phyloP scores from a whole-genome alignment of 495 filamentous ascomycete genomes.

The Parathielavia hyrcaniae region DNA sequence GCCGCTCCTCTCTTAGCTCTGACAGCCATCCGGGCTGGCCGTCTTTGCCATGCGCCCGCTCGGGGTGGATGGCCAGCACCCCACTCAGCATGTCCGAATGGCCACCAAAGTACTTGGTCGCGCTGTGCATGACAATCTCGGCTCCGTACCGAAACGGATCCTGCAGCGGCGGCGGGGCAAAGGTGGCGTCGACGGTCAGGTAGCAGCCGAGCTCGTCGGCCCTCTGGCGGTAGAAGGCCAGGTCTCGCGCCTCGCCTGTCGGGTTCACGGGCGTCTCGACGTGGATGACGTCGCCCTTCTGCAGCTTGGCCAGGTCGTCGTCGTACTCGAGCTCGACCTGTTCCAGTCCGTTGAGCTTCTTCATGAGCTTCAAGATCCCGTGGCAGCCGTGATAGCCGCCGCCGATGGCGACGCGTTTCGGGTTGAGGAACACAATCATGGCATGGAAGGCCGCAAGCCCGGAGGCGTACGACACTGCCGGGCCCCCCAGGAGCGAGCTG shows the following conservation, averaged over 20 bases:
- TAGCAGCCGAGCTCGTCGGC: conserved; percentile 67
- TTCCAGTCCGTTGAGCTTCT: conserved; percentile 62
- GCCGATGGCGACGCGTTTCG: conserved; percentile 68
- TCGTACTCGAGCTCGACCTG: conserved; percentile 55
- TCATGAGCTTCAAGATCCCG: conserved; percentile 65
- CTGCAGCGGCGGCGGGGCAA: conserved; percentile 83
- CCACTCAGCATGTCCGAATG: conserved; percentile 89
- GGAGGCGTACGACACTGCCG: conserved; percentile 68
- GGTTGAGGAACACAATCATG: conserved; percentile 68
- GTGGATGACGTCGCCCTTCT: conserved; percentile 76
- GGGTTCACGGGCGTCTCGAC: conserved; percentile 92
- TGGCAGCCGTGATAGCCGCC: conserved; percentile 92
- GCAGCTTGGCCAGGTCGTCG: conserved; percentile 42
- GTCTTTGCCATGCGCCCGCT: conserved; percentile 33
- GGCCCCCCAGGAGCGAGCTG: conserved; percentile 60
- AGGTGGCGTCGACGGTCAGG: conserved; percentile 84
- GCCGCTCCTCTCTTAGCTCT: conserved; percentile 56
- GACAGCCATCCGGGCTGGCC: conserved; percentile 41
- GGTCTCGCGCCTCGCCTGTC: conserved; percentile 67
- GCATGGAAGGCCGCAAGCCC: conserved; percentile 86
- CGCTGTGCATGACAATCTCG: conserved; percentile 82
- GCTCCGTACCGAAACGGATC: conserved; percentile 77
- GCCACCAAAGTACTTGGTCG: conserved; percentile 92
- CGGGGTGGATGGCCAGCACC: conserved; percentile 58
- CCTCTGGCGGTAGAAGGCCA: conserved; percentile 59